phyloP scores from a whole-genome alignment of 1,284 basidiomycete genomes.

The Leccinum huronense region DNA sequence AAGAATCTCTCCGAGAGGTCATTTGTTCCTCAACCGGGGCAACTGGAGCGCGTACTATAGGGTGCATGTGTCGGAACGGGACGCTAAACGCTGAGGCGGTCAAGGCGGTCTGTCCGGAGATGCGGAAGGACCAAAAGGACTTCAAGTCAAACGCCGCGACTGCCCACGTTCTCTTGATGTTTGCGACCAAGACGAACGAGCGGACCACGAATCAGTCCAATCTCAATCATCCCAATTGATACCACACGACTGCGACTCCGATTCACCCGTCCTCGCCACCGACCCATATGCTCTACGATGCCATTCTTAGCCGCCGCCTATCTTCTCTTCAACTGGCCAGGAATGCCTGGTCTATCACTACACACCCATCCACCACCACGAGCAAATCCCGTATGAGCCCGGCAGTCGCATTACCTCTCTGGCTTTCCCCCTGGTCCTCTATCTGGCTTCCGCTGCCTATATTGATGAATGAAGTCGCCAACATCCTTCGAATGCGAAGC shows the following conservation, averaged over 20 bases:
- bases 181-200: conserved; percentile 45
- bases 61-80: conserved; percentile 76
- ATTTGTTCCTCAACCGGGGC: conserved; percentile 54
- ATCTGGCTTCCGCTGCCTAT: neutral
- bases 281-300: no score
- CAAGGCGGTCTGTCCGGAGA: conserved; percentile 64
- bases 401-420: no score
- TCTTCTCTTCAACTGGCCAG: no score
- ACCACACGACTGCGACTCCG: no score
- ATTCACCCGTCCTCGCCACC: no score
- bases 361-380: no score
- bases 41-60: conserved; percentile 81
- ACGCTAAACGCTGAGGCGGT: conserved; percentile 64
- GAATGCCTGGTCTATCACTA: no score
- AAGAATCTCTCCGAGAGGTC: conserved; percentile 48
- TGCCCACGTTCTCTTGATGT: conserved; percentile 52
- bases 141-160: conserved; percentile 49
- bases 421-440: neutral
- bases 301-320: no score
- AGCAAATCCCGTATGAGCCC: no score
- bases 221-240: no score
- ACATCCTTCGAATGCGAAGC: neutral
- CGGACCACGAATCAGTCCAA: conserved; percentile 20
- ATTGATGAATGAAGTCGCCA: conserved; percentile 4
- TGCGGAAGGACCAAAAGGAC: conserved; percentile 47